Evolutionary conservation across 805 yeast species (phyloP).

Genomic region (Suhomyces vadensis): DNA sequence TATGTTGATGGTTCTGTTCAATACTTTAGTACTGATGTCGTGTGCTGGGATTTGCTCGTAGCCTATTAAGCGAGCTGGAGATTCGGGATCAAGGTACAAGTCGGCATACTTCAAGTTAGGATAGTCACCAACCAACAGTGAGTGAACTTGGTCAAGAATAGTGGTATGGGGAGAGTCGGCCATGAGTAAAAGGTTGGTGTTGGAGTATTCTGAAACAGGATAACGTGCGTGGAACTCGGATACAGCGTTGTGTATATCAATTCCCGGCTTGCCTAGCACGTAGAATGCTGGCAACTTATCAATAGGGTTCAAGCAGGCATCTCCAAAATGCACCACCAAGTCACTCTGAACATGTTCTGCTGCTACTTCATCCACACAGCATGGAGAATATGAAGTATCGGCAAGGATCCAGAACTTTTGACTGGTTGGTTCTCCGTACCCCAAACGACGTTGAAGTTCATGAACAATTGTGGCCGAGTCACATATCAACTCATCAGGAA

Average conservation of each 20-base stretch:
- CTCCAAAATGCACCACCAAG: constrained; percentile 88
- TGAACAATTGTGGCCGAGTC: constrained; percentile 76
- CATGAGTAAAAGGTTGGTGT: constrained; percentile 59
- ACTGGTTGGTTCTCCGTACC: constrained; percentile 1
- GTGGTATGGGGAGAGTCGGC: constrained; percentile 70
- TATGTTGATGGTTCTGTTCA: constrained; percentile 20
- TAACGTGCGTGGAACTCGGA: constrained; percentile 44
- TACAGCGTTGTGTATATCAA: constrained; percentile 45
- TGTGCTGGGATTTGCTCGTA: constrained; percentile 16
- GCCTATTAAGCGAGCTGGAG: constrained; percentile 45
- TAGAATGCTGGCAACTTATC: constrained; percentile 73
- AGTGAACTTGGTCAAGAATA: constrained; percentile 42
- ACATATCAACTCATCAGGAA: constrained; percentile 77
- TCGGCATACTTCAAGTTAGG: constrained; percentile 35
- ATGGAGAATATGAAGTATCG: constrained; percentile 92
- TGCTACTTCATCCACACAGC: constrained; percentile 97
- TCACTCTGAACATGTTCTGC: constrained; percentile 90
- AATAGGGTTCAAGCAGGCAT: constrained; percentile 85
- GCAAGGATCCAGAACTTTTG: constrained; percentile 76
- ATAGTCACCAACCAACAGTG: constrained; percentile 30
- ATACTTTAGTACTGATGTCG: constrained; percentile 5
- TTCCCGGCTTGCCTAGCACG: constrained; percentile 68
- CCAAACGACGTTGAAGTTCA: constrained; percentile 45
- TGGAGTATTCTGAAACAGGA: constrained; percentile 25
- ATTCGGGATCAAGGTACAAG: constrained; percentile 24